Evolutionary conservation across 352 stramenopile species (phyloP).

Genomic region (Phytophthora sansomeana): DNA sequence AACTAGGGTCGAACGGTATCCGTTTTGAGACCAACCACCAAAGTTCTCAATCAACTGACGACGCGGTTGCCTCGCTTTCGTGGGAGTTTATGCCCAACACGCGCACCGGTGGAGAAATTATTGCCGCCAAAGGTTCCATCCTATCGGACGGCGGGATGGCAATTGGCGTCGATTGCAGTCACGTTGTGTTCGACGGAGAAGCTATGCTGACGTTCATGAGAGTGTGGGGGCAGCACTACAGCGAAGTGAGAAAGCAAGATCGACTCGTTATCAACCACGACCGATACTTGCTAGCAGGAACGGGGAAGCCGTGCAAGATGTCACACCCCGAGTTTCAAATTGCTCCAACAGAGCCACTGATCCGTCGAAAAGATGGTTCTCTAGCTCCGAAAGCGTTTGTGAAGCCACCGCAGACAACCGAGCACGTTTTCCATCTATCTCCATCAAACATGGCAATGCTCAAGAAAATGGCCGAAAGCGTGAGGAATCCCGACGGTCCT

Average conservation of each 20-base stretch:
- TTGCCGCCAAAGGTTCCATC: slow-evolving; percentile 49
- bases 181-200: slow-evolving; percentile 61
- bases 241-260: slow-evolving; percentile 24
- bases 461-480: slow-evolving; percentile 12
- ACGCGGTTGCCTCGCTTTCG: slow-evolving; percentile 44
- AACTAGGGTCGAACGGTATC: slow-evolving; percentile 34
- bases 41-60: slow-evolving; percentile 27
- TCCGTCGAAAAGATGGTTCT: slow-evolving; percentile 30
- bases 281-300: slow-evolving; percentile 40
- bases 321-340: slow-evolving; percentile 53
- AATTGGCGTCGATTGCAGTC: slow-evolving; percentile 53
- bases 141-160: slow-evolving; percentile 56
- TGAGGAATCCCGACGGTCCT: background rate
- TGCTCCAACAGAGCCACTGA: slow-evolving; percentile 19
- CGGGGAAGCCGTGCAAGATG: slow-evolving; percentile 19
- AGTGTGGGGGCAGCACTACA: slow-evolving; percentile 59
- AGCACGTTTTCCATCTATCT: slow-evolving; percentile 57
- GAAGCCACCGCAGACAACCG: slow-evolving; percentile 33
- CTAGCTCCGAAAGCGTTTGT: slow-evolving; percentile 21
- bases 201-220: slow-evolving; percentile 66
- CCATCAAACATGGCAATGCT: slow-evolving; percentile 40
- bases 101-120: slow-evolving; percentile 28
- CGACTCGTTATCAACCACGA: slow-evolving; percentile 49
- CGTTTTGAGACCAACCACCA: slow-evolving; percentile 40
- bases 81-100: slow-evolving; percentile 43